Percentiles rank a stretch among this genome's conserved stretches.
Conservation (phyloP, 2,329 filamentous ascomycete species). For the Lasiodiplodia gonubiensis region DNA sequence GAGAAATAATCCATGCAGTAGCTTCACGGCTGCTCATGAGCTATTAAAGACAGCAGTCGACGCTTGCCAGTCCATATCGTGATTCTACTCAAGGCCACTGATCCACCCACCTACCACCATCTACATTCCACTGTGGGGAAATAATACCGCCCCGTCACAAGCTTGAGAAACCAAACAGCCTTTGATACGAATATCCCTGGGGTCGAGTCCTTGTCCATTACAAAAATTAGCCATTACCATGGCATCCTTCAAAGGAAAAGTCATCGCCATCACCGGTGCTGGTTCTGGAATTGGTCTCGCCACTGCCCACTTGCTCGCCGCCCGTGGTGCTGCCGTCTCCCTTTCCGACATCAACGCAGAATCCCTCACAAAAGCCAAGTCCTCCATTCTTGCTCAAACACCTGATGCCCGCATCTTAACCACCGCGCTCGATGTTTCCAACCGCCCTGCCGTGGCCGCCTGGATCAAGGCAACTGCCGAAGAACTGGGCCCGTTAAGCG, state of each 20-base stretch:
- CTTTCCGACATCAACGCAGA: slow-evolving; percentile 41
- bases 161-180: too few relatives aligned
- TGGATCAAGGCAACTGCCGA: slow-evolving; percentile 57
- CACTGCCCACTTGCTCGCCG: not conserved
- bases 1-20: not conserved
- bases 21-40: not conserved
- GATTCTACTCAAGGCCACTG: too few relatives aligned
- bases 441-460: slow-evolving; percentile 54
- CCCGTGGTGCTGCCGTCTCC: slow-evolving; percentile 36
- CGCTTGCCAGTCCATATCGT: too few relatives aligned
- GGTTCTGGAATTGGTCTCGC: slow-evolving; percentile 40
- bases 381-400: slow-evolving; percentile 35
- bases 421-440: slow-evolving; percentile 57
- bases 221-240: too few relatives aligned
- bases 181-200: not conserved
- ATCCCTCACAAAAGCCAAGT: slow-evolving; percentile 37
- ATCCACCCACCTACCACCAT: too few relatives aligned
- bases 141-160: too few relatives aligned
- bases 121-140: too few relatives aligned
- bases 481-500: slow-evolving; percentile 60
- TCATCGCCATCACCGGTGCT: slow-evolving; percentile 42
- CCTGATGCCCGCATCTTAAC: slow-evolving; percentile 38
- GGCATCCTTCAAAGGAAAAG: slow-evolving; percentile 38
- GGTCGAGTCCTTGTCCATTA: not conserved
- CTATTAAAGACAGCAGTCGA: not conserved